These are phyloP conservation scores for Aspergillus uvarum DNA, from an alignment of 2,329 filamentous ascomycete species.

Conservation along the genomic window DNA sequence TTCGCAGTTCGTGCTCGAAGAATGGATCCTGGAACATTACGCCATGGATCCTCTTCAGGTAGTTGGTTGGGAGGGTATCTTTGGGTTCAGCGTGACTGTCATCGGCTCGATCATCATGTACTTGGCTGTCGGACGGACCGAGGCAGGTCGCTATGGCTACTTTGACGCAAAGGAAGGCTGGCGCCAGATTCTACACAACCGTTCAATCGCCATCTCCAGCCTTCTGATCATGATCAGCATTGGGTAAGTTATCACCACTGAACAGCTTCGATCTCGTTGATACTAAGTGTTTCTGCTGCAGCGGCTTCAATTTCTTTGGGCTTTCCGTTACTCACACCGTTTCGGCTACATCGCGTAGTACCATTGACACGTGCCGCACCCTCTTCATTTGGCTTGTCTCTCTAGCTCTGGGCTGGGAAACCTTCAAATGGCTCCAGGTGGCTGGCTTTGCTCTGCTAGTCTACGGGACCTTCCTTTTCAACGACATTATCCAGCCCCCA, in stretches of 20 bases:
- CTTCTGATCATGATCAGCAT: slow-evolving; percentile 96
- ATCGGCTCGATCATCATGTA: slow-evolving; percentile 79
- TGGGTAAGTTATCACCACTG: slow-evolving; percentile 60
- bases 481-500: slow-evolving; percentile 85
- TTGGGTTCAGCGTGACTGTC: slow-evolving; percentile 79
- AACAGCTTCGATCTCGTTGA: slow-evolving; percentile 13
- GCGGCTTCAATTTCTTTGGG: slow-evolving; percentile 98
- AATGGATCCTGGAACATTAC: slow-evolving; percentile 82
- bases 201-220: slow-evolving; percentile 71
- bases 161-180: slow-evolving; percentile 89
- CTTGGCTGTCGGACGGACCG: slow-evolving; percentile 70
- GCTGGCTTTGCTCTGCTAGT: slow-evolving; percentile 83
- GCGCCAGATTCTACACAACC: slow-evolving; percentile 73
- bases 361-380: slow-evolving; percentile 95
- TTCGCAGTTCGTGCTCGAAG: slow-evolving; percentile 92
- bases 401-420: slow-evolving; percentile 90
- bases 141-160: slow-evolving; percentile 72
- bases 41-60: slow-evolving; percentile 82
- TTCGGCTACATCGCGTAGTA: slow-evolving; percentile 88
- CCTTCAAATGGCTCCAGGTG: slow-evolving; percentile 96
- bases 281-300: slow-evolving; percentile 37
- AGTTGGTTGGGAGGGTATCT: slow-evolving; percentile 94
- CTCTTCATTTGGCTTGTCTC: slow-evolving; percentile 96
- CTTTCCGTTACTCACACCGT: slow-evolving; percentile 87
- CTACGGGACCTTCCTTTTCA: slow-evolving; percentile 96